Conservation (phyloP, 1,284 basidiomycete genomes). For the Pterula multifida region DNA sequence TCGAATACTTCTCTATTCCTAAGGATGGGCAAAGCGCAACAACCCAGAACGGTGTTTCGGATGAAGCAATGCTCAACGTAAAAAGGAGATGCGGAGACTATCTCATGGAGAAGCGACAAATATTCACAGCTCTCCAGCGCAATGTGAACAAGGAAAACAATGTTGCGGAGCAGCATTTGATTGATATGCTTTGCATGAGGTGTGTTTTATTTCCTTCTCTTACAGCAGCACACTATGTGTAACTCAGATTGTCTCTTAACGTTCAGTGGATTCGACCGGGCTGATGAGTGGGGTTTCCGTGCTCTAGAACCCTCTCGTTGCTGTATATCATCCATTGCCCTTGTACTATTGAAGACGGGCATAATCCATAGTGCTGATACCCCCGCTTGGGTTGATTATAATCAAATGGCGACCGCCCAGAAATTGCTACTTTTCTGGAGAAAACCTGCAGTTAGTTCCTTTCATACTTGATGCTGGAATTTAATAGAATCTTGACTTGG, state of each 20-base stretch:
- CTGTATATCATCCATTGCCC: conserved; percentile 95
- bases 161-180: conserved; percentile 95
- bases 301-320: conserved; percentile 92
- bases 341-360: conserved; percentile 95
- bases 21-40: conserved; percentile 57
- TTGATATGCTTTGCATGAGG: conserved; percentile 99
- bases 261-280: conserved; percentile 84
- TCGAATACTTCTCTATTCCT: conserved; percentile 97
- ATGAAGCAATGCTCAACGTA: conserved; percentile 60
- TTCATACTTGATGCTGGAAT: too few species aligned
- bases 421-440: conserved; percentile 97
- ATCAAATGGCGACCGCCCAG: conserved; percentile 94
- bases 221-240: conserved; percentile 7
- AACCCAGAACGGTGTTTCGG: conserved; percentile 70
- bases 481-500: too few species aligned
- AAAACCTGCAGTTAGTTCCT: conserved; percentile 79
- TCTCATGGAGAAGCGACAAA: conserved; percentile 81
- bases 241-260: conserved; percentile 1
- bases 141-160: conserved; percentile 99
- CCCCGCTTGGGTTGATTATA: conserved; percentile 72
- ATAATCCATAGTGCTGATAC: conserved; percentile 71
- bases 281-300: conserved; percentile 96
- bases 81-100: conserved; percentile 81
- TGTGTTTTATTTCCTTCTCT: conserved; percentile 23
- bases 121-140: conserved; percentile 95